These are phyloP conservation scores for Halenospora varia DNA, from an alignment of 495 filamentous ascomycete genomes.

Conservation along the genomic window DNA sequence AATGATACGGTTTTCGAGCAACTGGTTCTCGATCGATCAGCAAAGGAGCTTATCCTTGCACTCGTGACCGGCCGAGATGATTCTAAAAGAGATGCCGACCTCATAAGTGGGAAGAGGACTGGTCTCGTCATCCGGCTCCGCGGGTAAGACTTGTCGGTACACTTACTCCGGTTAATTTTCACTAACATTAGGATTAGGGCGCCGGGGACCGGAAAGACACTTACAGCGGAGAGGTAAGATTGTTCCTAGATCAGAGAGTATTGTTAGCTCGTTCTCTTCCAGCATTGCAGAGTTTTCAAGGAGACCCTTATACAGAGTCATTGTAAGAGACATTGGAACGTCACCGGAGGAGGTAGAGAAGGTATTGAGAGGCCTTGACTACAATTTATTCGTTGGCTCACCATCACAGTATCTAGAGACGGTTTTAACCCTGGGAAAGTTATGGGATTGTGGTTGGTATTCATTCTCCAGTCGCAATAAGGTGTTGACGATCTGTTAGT, in stretches of 20 bases:
- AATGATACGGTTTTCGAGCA: conserved; percentile 40
- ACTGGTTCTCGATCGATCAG: conserved; percentile 41
- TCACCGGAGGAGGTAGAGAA: conserved; percentile 38
- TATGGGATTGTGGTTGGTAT: conserved; percentile 35
- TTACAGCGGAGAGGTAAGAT: conserved; percentile 36
- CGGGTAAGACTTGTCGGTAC: conserved; percentile 25
- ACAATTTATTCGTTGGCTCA: not conserved
- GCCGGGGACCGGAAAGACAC: conserved; percentile 49
- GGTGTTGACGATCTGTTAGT: conserved; percentile 20
- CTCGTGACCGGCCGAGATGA: conserved; percentile 32
- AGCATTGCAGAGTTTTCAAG: conserved; percentile 44
- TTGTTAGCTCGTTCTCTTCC: not conserved
- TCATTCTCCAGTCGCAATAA: not conserved
- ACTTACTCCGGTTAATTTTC: not conserved
- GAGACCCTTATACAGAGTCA: conserved; percentile 46
- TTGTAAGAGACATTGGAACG: conserved; percentile 49
- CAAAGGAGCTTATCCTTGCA: conserved; percentile 46
- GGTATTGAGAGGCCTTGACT: not conserved
- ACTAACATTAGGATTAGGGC: conserved; percentile 2
- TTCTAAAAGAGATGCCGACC: conserved; percentile 29
- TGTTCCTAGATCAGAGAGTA: not conserved
- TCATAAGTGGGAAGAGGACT: conserved; percentile 44
- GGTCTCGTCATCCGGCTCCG: conserved; percentile 49
- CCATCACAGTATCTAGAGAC: conserved; percentile 33
- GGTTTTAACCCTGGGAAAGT: conserved; percentile 42